A percentile compares a stretch with the other conserved stretches of the same genome.
Conservation (phyloP, 2,329 filamentous ascomycete species). For the Epichloe glyceriae region DNA sequence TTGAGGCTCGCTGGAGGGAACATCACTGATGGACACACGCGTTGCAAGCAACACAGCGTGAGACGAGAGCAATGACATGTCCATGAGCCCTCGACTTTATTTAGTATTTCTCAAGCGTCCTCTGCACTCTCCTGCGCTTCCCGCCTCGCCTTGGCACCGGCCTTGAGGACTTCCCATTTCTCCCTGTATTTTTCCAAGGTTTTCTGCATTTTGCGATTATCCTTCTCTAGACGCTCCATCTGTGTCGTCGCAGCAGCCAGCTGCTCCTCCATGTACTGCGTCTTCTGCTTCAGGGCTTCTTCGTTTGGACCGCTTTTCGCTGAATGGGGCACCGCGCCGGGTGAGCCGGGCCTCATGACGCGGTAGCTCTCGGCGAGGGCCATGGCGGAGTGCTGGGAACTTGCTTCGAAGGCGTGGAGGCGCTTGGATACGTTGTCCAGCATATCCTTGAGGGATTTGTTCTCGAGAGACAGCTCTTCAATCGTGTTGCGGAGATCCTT, state of each 20-base stretch:
- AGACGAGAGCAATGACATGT: no score
- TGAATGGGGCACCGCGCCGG: slow-evolving; percentile 18
- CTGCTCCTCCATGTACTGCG: slow-evolving; percentile 56
- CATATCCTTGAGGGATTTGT: slow-evolving; percentile 70
- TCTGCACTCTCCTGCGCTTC: slow-evolving; percentile 25
- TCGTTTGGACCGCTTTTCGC: slow-evolving; percentile 13
- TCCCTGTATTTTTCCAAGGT: slow-evolving; percentile 46
- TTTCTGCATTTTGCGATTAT: slow-evolving; percentile 41
- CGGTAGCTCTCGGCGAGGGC: slow-evolving; percentile 74
- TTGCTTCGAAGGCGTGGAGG: slow-evolving; percentile 86
- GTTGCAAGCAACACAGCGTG: no score
- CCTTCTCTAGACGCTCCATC: slow-evolving; percentile 52
- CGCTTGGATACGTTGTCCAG: slow-evolving; percentile 78
- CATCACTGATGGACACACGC: no score
- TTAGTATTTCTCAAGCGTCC: slow-evolving; percentile 12
- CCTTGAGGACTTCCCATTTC: slow-evolving; percentile 49
- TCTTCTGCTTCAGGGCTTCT: slow-evolving; percentile 31
- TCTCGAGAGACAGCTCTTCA: slow-evolving; percentile 83
- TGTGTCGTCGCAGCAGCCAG: slow-evolving; percentile 44
- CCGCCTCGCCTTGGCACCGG: slow-evolving; percentile 43
- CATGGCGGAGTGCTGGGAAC: slow-evolving; percentile 75
- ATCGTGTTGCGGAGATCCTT: slow-evolving; percentile 50
- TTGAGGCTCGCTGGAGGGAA: slow-evolving; percentile 12
- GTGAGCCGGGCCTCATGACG: slow-evolving; percentile 45
- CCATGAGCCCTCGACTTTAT: no score